Conservation (phyloP, 805 yeast genomes). For the Saccharomycopsis sp. region DNA sequence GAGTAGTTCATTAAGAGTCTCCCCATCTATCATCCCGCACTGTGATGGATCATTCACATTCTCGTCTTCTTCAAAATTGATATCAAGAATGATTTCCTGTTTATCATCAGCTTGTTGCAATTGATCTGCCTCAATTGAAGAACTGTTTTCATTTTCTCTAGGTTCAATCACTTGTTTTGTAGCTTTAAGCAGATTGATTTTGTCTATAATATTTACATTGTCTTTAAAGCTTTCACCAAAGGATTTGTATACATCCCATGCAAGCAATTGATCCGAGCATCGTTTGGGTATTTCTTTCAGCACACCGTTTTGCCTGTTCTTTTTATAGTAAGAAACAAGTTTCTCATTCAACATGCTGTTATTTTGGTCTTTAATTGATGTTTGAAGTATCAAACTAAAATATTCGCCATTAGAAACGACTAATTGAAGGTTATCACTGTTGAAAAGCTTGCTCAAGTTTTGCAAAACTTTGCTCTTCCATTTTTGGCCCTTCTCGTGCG, state of each 20-base stretch:
- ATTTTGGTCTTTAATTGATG: slow-evolving; percentile 3
- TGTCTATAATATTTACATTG: slow-evolving; percentile 3
- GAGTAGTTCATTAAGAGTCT: slow-evolving; percentile 12
- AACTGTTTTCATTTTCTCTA: neutral
- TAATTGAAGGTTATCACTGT: neutral
- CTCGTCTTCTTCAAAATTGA: neutral
- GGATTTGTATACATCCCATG: slow-evolving; percentile 16
- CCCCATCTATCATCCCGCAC: slow-evolving; percentile 9
- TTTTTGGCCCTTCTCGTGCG: neutral
- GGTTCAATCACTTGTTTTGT: neutral
- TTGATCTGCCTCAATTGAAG: neutral
- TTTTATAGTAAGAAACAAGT: neutral
- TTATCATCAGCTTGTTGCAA: neutral
- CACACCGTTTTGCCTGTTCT: neutral
- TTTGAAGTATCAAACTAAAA: slow-evolving; percentile 1
- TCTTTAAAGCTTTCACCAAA: slow-evolving; percentile 1
- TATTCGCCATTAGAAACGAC: neutral
- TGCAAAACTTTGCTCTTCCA: neutral
- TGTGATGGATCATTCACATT: neutral
- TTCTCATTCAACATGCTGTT: slow-evolving; percentile 3
- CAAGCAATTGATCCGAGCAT: slow-evolving; percentile 12
- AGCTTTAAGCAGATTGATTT: slow-evolving; percentile 1
- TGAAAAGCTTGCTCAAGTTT: neutral
- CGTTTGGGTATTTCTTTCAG: slow-evolving; percentile 5
- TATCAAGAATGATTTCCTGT: neutral